Base-by-base conservation (phyloP, 2,329 filamentous ascomycete genomes). In the Tetracladium maxilliforme region DNA sequence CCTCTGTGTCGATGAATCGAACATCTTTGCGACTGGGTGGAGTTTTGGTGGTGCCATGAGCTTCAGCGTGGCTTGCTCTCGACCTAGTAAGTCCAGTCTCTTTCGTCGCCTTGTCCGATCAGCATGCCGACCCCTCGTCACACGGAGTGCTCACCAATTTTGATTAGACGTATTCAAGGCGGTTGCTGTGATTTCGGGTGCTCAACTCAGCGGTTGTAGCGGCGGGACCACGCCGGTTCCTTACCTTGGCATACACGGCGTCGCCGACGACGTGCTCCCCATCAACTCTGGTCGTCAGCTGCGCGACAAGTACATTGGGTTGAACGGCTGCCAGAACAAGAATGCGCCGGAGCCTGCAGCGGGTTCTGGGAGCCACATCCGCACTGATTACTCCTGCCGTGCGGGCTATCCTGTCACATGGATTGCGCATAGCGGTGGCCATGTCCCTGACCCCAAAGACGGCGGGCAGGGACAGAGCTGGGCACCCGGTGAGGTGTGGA, bases 21-120 rank as follows among this genome's bases (percentile, higher is more conserved):
- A 37, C 11, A 38, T 44, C 27, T 51, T 48, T 34, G 39, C 46
- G 6, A 42, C 42, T 3, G 47, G 47, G 16, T 50, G 44, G 29
- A 46, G 42, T 22, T 51, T 45, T 32, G 47, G 48, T n/a, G 47
- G 34, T 12, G 41, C 41, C 20, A 51, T 51, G 47, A 39, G 38
- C 9, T 49, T 42, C 30, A 36, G 42, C 10, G 27, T 51, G 19
- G 47, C 48, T 9, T 51, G 47, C 30, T 40, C 42, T 19, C 42
- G 38, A 10, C 37, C 45, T n/a, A n/a, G n/a, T n/a, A n/a, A n/a
- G n/a, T n/a, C n/a, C n/a, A n/a, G n/a, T n/a, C n/a, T n/a, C n/a
- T n/a, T n/a, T n/a, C n/a, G n/a, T n/a, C n/a, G n/a, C n/a, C n/a
- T n/a, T n/a, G n/a, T n/a, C n/a, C n/a, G n/a, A n/a, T n/a, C n/a